Percentiles rank a stretch among this genome's conserved stretches.
Evolutionary conservation across 2,329 filamentous ascomycete species (phyloP).

Genomic region (Trichoderma cornu-damae): DNA sequence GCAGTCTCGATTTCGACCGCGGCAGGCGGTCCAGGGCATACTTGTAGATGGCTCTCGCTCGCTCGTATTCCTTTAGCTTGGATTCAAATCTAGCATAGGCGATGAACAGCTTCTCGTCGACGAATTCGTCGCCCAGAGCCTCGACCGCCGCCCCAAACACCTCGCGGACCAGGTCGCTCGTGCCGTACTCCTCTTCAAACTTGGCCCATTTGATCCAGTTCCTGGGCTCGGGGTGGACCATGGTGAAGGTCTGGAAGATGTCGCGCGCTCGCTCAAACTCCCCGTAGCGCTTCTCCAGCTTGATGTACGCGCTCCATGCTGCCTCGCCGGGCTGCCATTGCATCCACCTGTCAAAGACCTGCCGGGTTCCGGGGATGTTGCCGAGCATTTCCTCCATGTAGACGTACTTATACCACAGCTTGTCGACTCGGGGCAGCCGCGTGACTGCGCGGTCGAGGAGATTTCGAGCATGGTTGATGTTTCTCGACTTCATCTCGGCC

Average conservation of each 20-base stretch:
- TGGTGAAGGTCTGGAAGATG: conserved; percentile 84
- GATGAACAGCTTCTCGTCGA: conserved; percentile 93
- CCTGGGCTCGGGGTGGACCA: conserved; percentile 86
- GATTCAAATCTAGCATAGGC: conserved; percentile 93
- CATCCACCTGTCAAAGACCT: conserved; percentile 98
- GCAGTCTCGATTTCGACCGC: conserved; percentile 72
- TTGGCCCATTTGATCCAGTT: conserved; percentile 99
- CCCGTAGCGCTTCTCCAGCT: conserved; percentile 89
- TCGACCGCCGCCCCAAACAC: conserved; percentile 88
- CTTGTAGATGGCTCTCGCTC: conserved; percentile 91
- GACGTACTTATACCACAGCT: conserved; percentile 99
- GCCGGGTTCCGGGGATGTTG: conserved; percentile 84
- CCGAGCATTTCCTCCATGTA: conserved; percentile 98
- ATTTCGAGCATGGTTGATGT: conserved; percentile 96
- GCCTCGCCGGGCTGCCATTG: conserved; percentile 95
- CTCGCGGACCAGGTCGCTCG: conserved; percentile 83
- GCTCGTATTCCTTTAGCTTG: conserved; percentile 91
- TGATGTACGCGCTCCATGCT: conserved; percentile 94
- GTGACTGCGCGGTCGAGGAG: conserved; percentile 92
- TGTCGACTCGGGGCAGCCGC: conserved; percentile 83
- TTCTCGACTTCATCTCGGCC: conserved; percentile 85
- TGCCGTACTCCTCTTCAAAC: conserved; percentile 94
- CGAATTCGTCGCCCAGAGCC: conserved; percentile 85
- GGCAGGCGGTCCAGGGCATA: conserved; percentile 90
- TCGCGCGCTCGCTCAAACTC: conserved; percentile 86